Evolutionary conservation across 2,329 filamentous ascomycete species (phyloP).

Genomic region (Sclerotinia borealis): DNA sequence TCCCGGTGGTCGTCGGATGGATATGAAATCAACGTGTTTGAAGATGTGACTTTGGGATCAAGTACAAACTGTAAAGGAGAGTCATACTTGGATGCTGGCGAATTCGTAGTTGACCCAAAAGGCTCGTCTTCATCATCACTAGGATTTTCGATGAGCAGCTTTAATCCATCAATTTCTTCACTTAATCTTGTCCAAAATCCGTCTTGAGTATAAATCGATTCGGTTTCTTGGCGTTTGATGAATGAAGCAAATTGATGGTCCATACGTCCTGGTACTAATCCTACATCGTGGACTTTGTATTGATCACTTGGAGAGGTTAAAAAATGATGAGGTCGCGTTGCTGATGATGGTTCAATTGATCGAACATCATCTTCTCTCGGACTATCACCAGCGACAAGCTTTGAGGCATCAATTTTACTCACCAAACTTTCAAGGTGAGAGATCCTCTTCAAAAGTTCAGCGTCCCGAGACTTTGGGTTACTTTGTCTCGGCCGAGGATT

Average conservation of each 20-base stretch:
- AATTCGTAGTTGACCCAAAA: neutral
- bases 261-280: neutral
- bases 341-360: constrained; percentile 1
- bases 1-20: neutral
- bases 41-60: neutral
- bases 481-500: neutral
- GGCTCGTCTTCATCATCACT: constrained; percentile 11
- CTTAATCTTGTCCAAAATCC: constrained; percentile 12
- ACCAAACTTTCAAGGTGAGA: constrained; percentile 13
- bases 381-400: neutral
- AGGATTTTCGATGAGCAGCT: constrained; percentile 7
- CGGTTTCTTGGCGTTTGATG: constrained; percentile 8
- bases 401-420: constrained; percentile 11
- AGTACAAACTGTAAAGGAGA: constrained; percentile 7
- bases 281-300: neutral
- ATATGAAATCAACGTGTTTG: neutral
- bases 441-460: constrained; percentile 14
- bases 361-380: neutral
- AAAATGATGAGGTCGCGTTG: neutral
- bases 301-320: neutral
- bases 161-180: constrained; percentile 11
- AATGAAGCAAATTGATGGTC: constrained; percentile 10
- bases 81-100: constrained; percentile 3
- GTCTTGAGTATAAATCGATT: constrained; percentile 5
- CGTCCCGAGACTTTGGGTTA: constrained; percentile 10